Evolutionary conservation across 139 green algal species (phyloP).

Genomic region (Microglena sp.): DNA sequence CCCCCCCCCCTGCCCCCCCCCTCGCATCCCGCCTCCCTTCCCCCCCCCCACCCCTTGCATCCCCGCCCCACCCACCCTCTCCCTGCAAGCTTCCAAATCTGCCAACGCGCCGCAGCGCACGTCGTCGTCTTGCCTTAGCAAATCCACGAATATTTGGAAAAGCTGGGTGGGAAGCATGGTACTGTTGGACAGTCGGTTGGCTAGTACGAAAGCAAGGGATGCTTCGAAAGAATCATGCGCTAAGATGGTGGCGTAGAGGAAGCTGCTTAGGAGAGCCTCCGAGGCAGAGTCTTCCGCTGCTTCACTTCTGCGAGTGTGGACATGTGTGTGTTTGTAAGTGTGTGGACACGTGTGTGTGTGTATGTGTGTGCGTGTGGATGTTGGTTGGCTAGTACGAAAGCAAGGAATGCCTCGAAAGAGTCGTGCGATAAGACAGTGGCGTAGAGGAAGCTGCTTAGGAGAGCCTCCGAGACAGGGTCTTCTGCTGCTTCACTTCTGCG

Average conservation of each 20-base stretch:
- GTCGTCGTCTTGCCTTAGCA: slow-evolving; percentile 29
- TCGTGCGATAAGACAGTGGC: slow-evolving; percentile 85
- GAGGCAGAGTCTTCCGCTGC: slow-evolving; percentile 38
- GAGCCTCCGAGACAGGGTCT: slow-evolving; percentile 66
- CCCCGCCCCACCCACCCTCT: slow-evolving; percentile 55
- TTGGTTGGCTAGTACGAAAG: slow-evolving; percentile 92
- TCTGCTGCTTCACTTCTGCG: too few relatives aligned
- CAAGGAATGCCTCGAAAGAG: slow-evolving; percentile 68
- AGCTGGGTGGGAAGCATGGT: slow-evolving; percentile 91
- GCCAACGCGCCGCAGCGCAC: slow-evolving; percentile 41
- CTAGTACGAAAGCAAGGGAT: slow-evolving; percentile 82
- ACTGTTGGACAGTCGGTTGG: slow-evolving; percentile 82
- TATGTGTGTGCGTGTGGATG: slow-evolving; percentile 64
- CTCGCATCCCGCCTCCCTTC: too few relatives aligned
- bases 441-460: slow-evolving; percentile 86
- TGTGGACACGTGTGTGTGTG: too few relatives aligned
- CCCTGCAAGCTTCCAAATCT: slow-evolving; percentile 54
- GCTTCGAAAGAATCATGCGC: slow-evolving; percentile 74
- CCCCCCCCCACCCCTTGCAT: too few relatives aligned
- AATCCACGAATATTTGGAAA: slow-evolving; percentile 66
- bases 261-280: slow-evolving; percentile 85
- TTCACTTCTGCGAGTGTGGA: slow-evolving; percentile 44
- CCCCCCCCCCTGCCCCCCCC: too few relatives aligned
- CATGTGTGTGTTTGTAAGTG: too few relatives aligned
- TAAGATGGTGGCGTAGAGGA: slow-evolving; percentile 89